Base-by-base conservation (phyloP, 2,329 filamentous ascomycete genomes). In the Colletotrichum acutatum region DNA sequence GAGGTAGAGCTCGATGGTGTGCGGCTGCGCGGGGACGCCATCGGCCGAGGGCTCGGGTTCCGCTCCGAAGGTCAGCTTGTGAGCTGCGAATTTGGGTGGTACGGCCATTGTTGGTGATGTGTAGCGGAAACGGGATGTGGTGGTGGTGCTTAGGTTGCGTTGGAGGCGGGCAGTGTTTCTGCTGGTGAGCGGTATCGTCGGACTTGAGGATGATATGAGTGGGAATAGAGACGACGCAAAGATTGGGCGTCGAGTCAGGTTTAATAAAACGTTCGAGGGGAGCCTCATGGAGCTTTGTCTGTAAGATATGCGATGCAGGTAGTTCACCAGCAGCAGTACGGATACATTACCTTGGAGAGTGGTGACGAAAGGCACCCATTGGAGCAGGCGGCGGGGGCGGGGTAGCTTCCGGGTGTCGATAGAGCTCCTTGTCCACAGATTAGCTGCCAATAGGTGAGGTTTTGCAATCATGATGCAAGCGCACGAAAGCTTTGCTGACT, bases 61-160 rank as follows among this genome's bases (percentile, higher is more conserved):
- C 14, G 82, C 69, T 65, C 81, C 82, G 80, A 90, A 88, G 76
- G 82, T 79, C 62, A 95, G 87, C 81, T 90, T 92, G 79, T 94
- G 92, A 75, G 90, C 93, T 19, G 91, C 92, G 84, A 94, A 95
- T 80, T 92, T 94, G 76, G 93, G 93, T 76, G 93, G 90, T 78
- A 95, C 88, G 34, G 93, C 92, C 93, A 95, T 95, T 66, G 74
- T 80, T 72, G 67, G 11, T 24, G 24, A 19, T 61, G 64, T 71
- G 46, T 37, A 6, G n/a, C 54, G 63, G 26, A 54, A 52, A 16
- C 26, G 7, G 26, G 52, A 54, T 37, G 66, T 19, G 22, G 3
- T 14, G 26, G 59, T 52, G 19, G 65, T 64, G 22, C 11, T 63
- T 22, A 66, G 11, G 19, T n/a, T 52, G 46, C 32, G 32, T 49